Percentiles rank a stretch among this genome's conserved stretches.
These are phyloP conservation scores for Scorias spongiosa DNA, from an alignment of 2,329 filamentous ascomycete genomes.

Conservation along the genomic window DNA sequence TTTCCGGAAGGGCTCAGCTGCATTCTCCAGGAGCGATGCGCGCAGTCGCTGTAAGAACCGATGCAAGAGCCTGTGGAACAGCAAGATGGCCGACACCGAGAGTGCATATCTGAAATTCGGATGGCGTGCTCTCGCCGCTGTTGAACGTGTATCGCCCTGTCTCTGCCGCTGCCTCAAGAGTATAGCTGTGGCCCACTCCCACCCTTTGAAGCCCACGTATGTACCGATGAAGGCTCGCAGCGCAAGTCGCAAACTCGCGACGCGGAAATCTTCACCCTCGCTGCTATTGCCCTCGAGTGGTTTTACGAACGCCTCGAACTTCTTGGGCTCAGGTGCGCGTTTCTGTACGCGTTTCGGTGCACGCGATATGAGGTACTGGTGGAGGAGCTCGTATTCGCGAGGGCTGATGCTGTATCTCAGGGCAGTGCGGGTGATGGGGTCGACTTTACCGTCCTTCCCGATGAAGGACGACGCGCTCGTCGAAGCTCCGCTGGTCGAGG, in stretches of 20 bases:
- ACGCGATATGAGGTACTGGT: slow-evolving; percentile 67
- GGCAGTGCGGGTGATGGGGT: slow-evolving; percentile 69
- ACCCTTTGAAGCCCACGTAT: slow-evolving; percentile 31
- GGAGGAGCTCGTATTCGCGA: slow-evolving; percentile 71
- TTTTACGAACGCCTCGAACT: slow-evolving; percentile 23
- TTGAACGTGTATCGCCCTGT: slow-evolving; percentile 1
- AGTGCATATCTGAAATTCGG: slow-evolving; percentile 63
- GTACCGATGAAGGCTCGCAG: slow-evolving; percentile 29
- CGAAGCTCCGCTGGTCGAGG: not conserved
- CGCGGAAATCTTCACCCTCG: slow-evolving; percentile 28
- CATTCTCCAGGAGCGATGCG: slow-evolving; percentile 55
- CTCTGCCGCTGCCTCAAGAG: slow-evolving; percentile 19
- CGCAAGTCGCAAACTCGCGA: slow-evolving; percentile 30
- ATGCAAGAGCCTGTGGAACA: slow-evolving; percentile 78
- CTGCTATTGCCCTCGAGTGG: slow-evolving; percentile 7
- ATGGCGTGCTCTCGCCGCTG: slow-evolving; percentile 7
- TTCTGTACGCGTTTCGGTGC: slow-evolving; percentile 43
- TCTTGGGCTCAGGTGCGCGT: slow-evolving; percentile 34
- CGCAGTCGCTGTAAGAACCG: slow-evolving; percentile 76
- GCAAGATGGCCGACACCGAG: slow-evolving; percentile 69
- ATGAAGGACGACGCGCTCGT: not conserved
- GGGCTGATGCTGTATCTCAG: slow-evolving; percentile 72
- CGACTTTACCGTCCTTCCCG: slow-evolving; percentile 21
- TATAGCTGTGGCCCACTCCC: slow-evolving; percentile 26
- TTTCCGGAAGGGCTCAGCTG: slow-evolving; percentile 63